Percentiles rank a stretch among this genome's conserved stretches.
Conservation (phyloP, 768 basidiomycete species). For the Termitomyces sp. region DNA sequence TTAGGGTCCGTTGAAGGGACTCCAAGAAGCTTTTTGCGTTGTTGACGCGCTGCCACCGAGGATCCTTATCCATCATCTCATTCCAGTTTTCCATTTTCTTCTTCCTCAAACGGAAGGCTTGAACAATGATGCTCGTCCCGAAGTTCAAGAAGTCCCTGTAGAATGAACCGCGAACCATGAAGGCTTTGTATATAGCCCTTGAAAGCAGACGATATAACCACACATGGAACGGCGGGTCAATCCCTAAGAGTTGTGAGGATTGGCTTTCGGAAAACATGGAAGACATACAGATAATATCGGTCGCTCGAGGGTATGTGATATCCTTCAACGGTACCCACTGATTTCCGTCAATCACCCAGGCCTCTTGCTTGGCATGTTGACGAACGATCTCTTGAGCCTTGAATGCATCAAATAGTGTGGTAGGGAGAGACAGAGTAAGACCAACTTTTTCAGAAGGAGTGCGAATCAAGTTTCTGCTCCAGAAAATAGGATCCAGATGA, state of each 20-base stretch:
- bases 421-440: too few relatives aligned
- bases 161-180: neutral
- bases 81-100: neutral
- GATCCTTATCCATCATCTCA: neutral
- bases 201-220: neutral
- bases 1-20: neutral
- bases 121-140: neutral
- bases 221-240: neutral
- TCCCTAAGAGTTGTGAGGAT: neutral
- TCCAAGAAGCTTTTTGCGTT: neutral
- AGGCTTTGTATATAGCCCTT: neutral
- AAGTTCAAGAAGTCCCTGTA: neutral
- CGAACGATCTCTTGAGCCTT: neutral
- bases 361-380: neutral
- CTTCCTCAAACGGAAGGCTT: neutral
- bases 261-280: neutral
- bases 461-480: neutral
- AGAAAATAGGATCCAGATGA: constrained; percentile 1
- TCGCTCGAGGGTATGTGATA: constrained; percentile 3
- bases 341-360: constrained; percentile 2
- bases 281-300: neutral
- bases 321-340: constrained; percentile 4
- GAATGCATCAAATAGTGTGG: too few relatives aligned
- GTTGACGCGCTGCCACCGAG: neutral
- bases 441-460: neutral